Conservation (phyloP, 2,329 filamentous ascomycete genomes). For the Ophiostoma australiae region DNA sequence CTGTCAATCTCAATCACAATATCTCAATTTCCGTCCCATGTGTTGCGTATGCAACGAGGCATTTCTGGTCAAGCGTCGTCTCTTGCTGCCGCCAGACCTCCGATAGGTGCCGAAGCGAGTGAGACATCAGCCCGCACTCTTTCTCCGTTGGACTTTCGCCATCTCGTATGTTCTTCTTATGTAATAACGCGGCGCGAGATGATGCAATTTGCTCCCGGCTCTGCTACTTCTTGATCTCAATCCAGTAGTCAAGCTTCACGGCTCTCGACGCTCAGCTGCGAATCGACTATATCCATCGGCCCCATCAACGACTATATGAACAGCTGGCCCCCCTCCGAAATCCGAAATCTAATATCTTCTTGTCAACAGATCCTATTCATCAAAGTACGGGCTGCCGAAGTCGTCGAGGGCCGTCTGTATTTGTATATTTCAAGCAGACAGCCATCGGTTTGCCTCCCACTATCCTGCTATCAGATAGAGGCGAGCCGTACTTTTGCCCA, state of each 20-base stretch:
- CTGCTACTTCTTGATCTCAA: background rate
- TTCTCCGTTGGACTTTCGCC: background rate
- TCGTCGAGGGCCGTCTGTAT: background rate
- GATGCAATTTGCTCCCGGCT: background rate
- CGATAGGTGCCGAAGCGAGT: background rate
- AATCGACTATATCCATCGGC: background rate
- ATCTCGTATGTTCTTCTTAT: background rate
- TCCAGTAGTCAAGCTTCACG: background rate
- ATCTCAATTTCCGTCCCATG: background rate
- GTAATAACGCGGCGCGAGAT: background rate
- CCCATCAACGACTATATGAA: background rate
- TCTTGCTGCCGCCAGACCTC: background rate
- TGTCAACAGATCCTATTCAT: background rate
- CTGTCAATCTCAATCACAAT: background rate
- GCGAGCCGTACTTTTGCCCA: background rate
- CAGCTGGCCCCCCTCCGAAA: background rate
- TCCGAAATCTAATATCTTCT: background rate
- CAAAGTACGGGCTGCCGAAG: no score
- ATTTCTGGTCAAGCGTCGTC: background rate
- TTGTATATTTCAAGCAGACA: background rate
- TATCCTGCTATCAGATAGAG: background rate
- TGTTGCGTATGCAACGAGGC: constrained; percentile 3
- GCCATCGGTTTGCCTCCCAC: background rate
- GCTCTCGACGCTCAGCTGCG: background rate
- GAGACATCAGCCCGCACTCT: background rate